These are phyloP conservation scores for Aspergillus unguis DNA, from an alignment of 2,329 filamentous ascomycete species.

Conservation along the genomic window DNA sequence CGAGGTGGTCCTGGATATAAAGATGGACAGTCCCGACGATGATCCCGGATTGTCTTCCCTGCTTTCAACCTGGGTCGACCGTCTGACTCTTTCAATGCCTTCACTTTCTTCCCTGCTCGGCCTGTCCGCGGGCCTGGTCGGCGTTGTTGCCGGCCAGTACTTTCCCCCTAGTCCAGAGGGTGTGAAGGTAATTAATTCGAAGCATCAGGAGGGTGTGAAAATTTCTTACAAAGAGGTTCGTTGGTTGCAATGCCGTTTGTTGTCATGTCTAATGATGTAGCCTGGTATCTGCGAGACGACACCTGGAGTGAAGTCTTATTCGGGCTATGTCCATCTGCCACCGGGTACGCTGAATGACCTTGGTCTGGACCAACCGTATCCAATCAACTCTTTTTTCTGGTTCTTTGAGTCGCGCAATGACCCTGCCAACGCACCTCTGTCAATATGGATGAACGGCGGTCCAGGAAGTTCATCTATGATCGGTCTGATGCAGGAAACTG, in stretches of 20 bases:
- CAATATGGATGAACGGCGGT: slow-evolving; percentile 62
- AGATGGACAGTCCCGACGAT: not conserved
- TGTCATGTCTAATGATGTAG: slow-evolving; percentile 22
- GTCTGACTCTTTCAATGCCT: slow-evolving; percentile 10
- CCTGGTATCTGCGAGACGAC: slow-evolving; percentile 56
- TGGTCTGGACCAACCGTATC: slow-evolving; percentile 49
- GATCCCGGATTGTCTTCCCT: not conserved
- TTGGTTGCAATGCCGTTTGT: too few species aligned
- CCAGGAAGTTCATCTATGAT: slow-evolving; percentile 59
- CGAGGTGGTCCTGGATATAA: not conserved
- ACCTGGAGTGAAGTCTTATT: slow-evolving; percentile 54
- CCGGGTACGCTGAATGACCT: slow-evolving; percentile 42
- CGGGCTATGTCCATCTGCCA: slow-evolving; percentile 59
- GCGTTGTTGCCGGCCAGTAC: slow-evolving; percentile 28
- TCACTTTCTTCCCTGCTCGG: slow-evolving; percentile 11
- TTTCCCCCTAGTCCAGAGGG: slow-evolving; percentile 43
- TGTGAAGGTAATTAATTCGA: slow-evolving; percentile 42
- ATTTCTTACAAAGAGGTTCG: slow-evolving; percentile 48
- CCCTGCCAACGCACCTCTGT: slow-evolving; percentile 54
- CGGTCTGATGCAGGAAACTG: slow-evolving; percentile 52
- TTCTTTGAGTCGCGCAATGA: slow-evolving; percentile 58
- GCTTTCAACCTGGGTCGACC: not conserved
- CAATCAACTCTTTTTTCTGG: slow-evolving; percentile 65
- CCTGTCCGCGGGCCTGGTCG: slow-evolving; percentile 18
- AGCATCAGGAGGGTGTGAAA: slow-evolving; percentile 41